Percentiles rank a stretch among this genome's conserved stretches.
Evolutionary conservation across 2,329 filamentous ascomycete species (phyloP).

Genomic region (Colletotrichum plurivorum): DNA sequence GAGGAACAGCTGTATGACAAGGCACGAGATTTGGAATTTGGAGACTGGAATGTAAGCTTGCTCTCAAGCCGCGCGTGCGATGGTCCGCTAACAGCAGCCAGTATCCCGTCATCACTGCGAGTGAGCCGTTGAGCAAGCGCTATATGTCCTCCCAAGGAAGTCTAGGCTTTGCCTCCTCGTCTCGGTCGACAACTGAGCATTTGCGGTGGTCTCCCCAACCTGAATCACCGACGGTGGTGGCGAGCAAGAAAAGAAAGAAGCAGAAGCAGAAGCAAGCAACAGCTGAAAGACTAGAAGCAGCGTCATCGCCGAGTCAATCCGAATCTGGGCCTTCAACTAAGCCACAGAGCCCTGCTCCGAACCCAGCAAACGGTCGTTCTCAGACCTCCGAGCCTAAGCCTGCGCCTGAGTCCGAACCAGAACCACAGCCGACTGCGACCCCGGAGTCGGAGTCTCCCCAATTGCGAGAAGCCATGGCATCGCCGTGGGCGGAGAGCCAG

Average conservation of each 20-base stretch:
- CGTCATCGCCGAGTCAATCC: slow-evolving; percentile 17
- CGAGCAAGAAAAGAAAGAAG: slow-evolving; percentile 39
- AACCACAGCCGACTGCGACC: neutral
- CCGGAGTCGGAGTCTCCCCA: slow-evolving; percentile 18
- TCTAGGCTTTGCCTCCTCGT: slow-evolving; percentile 27
- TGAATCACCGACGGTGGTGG: slow-evolving; percentile 25
- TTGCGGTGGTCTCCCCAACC: slow-evolving; percentile 26
- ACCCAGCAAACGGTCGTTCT: neutral
- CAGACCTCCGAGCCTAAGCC: neutral
- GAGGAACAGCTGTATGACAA: slow-evolving; percentile 80
- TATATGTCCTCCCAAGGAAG: slow-evolving; percentile 54
- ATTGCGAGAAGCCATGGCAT: slow-evolving; percentile 29
- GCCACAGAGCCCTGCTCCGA: slow-evolving; percentile 23
- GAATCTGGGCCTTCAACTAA: slow-evolving; percentile 24
- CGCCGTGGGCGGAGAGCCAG: slow-evolving; percentile 39
- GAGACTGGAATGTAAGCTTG: slow-evolving; percentile 91
- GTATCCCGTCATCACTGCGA: slow-evolving; percentile 94
- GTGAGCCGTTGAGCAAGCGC: slow-evolving; percentile 79
- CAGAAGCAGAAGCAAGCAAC: slow-evolving; percentile 36
- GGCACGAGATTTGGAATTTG: slow-evolving; percentile 81
- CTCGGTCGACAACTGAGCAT: slow-evolving; percentile 33
- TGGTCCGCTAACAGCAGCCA: slow-evolving; percentile 55
- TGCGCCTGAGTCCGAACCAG: neutral
- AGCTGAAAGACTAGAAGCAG: slow-evolving; percentile 6
- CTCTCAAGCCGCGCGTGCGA: neutral